These are phyloP conservation scores for Luffa acutangula DNA, from an alignment of 306 rosid genomes.

Conservation along the genomic window DNA sequence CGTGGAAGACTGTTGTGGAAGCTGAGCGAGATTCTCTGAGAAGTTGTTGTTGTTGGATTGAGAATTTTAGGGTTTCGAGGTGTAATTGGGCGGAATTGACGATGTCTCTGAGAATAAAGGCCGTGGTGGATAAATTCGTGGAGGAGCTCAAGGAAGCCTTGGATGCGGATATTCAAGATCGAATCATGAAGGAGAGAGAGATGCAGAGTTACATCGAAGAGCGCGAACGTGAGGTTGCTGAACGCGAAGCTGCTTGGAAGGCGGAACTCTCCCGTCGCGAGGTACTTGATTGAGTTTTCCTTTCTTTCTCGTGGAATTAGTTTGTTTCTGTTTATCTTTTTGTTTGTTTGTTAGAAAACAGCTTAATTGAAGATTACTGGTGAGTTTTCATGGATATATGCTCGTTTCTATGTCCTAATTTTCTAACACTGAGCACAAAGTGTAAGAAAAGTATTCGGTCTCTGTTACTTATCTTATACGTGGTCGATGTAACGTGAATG, in stretches of 20 bases:
- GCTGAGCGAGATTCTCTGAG: background rate
- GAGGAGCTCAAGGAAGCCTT: slow-evolving; percentile 88
- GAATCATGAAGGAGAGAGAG: slow-evolving; percentile 97
- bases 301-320: background rate
- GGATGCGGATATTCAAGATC: slow-evolving; percentile 89
- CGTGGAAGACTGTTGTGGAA: background rate
- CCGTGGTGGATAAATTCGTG: slow-evolving; percentile 92
- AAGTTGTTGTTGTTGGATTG: background rate
- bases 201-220: slow-evolving; percentile 98
- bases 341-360: background rate
- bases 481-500: background rate
- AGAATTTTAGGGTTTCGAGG: background rate
- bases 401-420: background rate
- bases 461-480: background rate
- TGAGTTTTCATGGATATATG: background rate
- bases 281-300: slow-evolving; percentile 30
- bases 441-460: background rate
- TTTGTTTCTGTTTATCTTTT: background rate
- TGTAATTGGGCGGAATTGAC: background rate
- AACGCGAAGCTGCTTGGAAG: slow-evolving; percentile 99
- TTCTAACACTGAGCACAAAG: background rate
- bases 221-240: slow-evolving; percentile 98
- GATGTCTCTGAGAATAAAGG: slow-evolving; percentile 86
- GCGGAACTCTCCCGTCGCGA: slow-evolving; percentile 99
- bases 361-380: background rate